A percentile compares a stretch with the other conserved stretches of the same genome.
Evolutionary conservation across 1,284 basidiomycete genomes (phyloP).

Genomic region (Phellopilus nigrolimitatus): DNA sequence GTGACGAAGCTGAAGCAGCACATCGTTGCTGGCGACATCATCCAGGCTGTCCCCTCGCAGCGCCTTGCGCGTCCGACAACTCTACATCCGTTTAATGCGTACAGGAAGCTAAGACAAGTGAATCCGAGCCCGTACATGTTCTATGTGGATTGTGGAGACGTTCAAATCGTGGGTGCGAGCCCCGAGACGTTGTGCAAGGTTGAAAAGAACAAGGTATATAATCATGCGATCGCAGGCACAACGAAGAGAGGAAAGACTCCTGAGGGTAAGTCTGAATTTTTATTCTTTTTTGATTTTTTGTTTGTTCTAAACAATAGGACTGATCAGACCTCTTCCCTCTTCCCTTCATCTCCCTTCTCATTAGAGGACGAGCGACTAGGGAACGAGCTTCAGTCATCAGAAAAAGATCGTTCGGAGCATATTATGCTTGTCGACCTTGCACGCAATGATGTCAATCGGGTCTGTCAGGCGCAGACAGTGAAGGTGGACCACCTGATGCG

Average conservation of each 20-base stretch:
- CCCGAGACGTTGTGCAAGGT: conserved; percentile 99
- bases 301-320: too few relatives aligned
- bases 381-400: conserved; percentile 70
- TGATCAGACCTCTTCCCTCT: conserved; percentile 14
- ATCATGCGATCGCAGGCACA: conserved; percentile 98
- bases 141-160: conserved; percentile 89
- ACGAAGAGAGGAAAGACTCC: conserved; percentile 81
- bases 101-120: conserved; percentile 86
- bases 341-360: background rate
- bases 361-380: conserved; percentile 86
- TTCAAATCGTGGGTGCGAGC: conserved; percentile 94
- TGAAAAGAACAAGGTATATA: conserved; percentile 87
- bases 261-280: conserved; percentile 61
- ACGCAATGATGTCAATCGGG: conserved; percentile 98
- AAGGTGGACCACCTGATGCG: conserved; percentile 95
- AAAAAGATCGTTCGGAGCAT: conserved; percentile 97
- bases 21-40: conserved; percentile 96
- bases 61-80: conserved; percentile 80
- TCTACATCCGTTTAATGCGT: conserved; percentile 97
- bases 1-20: conserved; percentile 92
- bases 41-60: conserved; percentile 98
- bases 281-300: too few relatives aligned
- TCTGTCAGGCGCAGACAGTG: conserved; percentile 93
- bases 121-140: conserved; percentile 99
- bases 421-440: conserved; percentile 99